Percentiles rank a stretch among this genome's conserved stretches.
phyloP scores from a whole-genome alignment of 176 grass and related monocot species.

The Eleusine indica region DNA sequence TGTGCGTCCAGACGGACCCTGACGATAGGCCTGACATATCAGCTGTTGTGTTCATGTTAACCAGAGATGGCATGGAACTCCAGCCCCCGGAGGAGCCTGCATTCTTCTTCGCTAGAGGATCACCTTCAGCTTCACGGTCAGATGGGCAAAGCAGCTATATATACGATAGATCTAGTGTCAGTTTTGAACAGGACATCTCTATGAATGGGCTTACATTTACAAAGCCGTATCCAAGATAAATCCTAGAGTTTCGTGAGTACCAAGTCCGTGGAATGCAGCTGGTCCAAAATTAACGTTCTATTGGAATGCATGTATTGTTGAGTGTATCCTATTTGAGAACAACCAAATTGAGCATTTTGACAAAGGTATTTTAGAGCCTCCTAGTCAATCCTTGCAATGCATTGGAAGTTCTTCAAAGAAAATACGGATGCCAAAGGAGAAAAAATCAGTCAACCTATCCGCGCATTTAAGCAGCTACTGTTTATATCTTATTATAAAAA shows the following conservation, averaged over 20 bases:
- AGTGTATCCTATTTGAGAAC: no score
- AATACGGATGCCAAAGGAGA: no score
- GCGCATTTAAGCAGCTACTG: no score
- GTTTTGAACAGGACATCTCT: constrained; percentile 6
- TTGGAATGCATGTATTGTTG: no score
- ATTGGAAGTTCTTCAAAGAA: no score
- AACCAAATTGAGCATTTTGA: no score
- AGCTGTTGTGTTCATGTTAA: constrained; percentile 54
- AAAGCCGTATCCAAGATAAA: not conserved
- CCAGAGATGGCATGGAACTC: constrained; percentile 50
- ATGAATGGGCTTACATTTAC: constrained; percentile 45
- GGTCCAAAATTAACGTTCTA: no score
- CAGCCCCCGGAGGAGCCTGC: constrained; percentile 47
- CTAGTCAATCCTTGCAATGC: no score
- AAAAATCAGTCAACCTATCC: no score
- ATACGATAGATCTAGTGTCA: constrained; percentile 11
- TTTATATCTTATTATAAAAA: no score
- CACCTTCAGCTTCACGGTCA: constrained; percentile 8
- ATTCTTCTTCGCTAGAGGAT: constrained; percentile 42
- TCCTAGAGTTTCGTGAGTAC: not conserved
- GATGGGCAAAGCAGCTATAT: not conserved
- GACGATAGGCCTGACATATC: constrained; percentile 49
- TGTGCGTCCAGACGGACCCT: constrained; percentile 34
- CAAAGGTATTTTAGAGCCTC: no score
- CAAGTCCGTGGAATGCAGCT: no score